phyloP scores from a whole-genome alignment of 768 basidiomycete genomes.

The Filobasidium floriforme region DNA sequence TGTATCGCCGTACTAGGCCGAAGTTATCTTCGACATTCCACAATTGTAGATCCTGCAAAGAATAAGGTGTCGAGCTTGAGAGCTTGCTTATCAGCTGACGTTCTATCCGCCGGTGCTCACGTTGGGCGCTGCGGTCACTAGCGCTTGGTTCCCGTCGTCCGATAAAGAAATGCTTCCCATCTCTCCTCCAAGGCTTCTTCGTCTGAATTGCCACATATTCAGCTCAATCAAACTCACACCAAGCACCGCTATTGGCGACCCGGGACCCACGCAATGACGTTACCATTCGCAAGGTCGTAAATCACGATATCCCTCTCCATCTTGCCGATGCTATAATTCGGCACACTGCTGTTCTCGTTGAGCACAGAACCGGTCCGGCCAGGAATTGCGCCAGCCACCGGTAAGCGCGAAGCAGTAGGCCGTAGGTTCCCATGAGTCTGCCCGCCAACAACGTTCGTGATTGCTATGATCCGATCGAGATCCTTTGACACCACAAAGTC shows the following conservation, averaged over 20 bases:
- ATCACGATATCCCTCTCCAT: conserved; percentile 58
- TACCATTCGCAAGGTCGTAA: conserved; percentile 54
- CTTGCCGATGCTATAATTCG: conserved; percentile 13
- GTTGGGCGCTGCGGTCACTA: conserved; percentile 80
- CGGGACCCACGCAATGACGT: conserved; percentile 22
- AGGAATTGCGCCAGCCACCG: conserved; percentile 8
- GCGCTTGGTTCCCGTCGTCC: conserved; percentile 71
- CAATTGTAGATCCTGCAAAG: conserved; percentile 70
- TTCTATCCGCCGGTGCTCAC: conserved; percentile 51
- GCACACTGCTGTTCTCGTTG: not conserved
- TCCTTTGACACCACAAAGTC: conserved; percentile 84
- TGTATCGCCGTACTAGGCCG: conserved; percentile 67
- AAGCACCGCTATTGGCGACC: conserved; percentile 33
- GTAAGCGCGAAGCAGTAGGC: conserved; percentile 32
- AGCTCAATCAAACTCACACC: conserved; percentile 26
- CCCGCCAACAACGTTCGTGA: conserved; percentile 50
- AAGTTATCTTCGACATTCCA: conserved; percentile 66
- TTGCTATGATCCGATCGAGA: conserved; percentile 70
- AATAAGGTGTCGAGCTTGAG: conserved; percentile 6
- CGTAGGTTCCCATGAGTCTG: conserved; percentile 29
- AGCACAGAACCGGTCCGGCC: conserved; percentile 16
- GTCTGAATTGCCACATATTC: conserved; percentile 16
- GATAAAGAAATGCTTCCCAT: conserved; percentile 82
- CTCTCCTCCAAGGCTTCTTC: conserved; percentile 51
- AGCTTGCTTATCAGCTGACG: not conserved